Conservation (phyloP, 352 stramenopile species). For the Pythium sukuiense region DNA sequence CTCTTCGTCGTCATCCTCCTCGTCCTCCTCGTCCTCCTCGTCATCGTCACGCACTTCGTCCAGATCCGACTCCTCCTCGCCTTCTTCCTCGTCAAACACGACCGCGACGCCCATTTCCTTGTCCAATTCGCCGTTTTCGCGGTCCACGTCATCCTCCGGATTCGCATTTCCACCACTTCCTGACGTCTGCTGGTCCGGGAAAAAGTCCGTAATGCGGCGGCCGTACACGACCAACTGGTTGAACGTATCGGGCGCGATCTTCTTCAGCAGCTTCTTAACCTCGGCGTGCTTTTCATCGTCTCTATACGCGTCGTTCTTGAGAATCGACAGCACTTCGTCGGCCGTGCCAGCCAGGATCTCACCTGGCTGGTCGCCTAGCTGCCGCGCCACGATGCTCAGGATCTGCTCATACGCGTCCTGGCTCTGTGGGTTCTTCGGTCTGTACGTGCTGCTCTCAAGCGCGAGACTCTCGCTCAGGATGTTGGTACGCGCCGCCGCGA, state of each 20-base stretch:
- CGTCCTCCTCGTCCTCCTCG: constrained; percentile 53
- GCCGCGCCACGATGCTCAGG: constrained; percentile 67
- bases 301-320: constrained; percentile 90
- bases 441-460: constrained; percentile 84
- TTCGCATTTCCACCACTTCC: constrained; percentile 25
- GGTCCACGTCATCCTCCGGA: constrained; percentile 32
- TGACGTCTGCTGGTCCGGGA: constrained; percentile 30
- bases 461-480: constrained; percentile 74
- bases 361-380: constrained; percentile 85
- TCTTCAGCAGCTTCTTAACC: constrained; percentile 85
- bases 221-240: constrained; percentile 82
- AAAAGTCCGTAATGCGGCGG: constrained; percentile 90
- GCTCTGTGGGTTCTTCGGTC: constrained; percentile 85
- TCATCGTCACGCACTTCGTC: constrained; percentile 85
- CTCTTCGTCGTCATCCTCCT: constrained; percentile 49
- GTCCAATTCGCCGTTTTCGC: constrained; percentile 83
- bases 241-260: constrained; percentile 69
- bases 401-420: constrained; percentile 90
- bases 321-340: constrained; percentile 91
- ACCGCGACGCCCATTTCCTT: constrained; percentile 98
- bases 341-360: constrained; percentile 91
- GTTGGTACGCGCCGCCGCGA: constrained; percentile 44
- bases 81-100: constrained; percentile 97
- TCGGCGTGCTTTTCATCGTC: constrained; percentile 86
- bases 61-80: constrained; percentile 93